Evolutionary conservation across 371 early-diverging fungal genomes (phyloP).

Genomic region (Mortierella sp.): DNA sequence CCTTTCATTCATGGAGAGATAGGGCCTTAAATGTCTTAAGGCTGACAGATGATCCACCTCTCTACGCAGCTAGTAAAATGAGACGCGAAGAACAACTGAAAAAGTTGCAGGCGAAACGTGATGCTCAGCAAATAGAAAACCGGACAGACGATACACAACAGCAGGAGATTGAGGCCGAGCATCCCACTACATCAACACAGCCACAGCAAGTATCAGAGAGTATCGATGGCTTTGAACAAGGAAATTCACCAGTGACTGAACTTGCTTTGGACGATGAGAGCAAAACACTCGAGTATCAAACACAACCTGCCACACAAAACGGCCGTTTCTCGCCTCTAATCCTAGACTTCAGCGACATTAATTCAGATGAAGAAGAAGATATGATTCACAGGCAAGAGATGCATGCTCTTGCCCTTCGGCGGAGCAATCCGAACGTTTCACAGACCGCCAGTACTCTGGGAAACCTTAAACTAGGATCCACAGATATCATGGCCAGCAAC

Average conservation of each 20-base stretch:
- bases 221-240: background rate
- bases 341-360: constrained; percentile 2
- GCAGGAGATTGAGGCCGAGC: background rate
- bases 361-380: constrained; percentile 18
- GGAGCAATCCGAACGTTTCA: background rate
- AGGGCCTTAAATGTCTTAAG: constrained; percentile 26
- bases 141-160: background rate
- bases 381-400: constrained; percentile 2
- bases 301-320: background rate
- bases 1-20: constrained; percentile 40
- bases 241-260: background rate
- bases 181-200: background rate
- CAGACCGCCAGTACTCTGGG: background rate
- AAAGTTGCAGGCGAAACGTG: background rate
- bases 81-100: constrained; percentile 14
- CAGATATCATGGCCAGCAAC: background rate
- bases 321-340: background rate
- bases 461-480: background rate
- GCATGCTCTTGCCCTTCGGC: background rate
- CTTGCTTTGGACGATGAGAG: background rate
- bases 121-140: background rate
- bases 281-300: background rate
- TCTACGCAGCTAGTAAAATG: constrained; percentile 18
- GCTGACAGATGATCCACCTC: constrained; percentile 13
- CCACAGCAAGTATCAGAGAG: background rate